Conservation (phyloP, 805 yeast species). For the Alloascoidea hylecoeti region DNA sequence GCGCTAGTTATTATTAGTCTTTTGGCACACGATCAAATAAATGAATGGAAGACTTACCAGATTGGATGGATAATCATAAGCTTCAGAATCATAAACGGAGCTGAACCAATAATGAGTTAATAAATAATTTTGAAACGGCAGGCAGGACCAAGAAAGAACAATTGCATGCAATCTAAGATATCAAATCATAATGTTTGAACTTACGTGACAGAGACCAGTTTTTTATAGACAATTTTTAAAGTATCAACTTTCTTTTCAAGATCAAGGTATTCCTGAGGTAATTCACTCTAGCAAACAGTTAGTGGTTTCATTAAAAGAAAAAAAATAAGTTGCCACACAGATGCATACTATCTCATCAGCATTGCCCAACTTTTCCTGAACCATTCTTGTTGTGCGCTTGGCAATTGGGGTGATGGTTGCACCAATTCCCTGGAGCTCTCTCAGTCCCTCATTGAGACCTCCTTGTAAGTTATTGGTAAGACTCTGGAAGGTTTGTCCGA, state of each 20-base stretch:
- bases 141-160: constrained; percentile 23
- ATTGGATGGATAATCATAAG: constrained; percentile 74
- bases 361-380: constrained; percentile 69
- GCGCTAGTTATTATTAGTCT: constrained; percentile 19
- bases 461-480: constrained; percentile 1
- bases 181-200: constrained; percentile 12
- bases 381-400: constrained; percentile 66
- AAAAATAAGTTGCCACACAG: background rate
- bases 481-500: background rate
- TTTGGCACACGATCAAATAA: background rate
- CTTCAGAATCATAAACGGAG: constrained; percentile 53
- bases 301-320: background rate
- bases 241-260: constrained; percentile 65
- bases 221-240: constrained; percentile 51
- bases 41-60: constrained; percentile 15
- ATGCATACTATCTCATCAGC: constrained; percentile 48
- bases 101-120: no score
- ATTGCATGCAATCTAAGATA: constrained; percentile 19
- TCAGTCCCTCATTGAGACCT: constrained; percentile 2
- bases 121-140: constrained; percentile 21
- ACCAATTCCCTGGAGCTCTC: constrained; percentile 15
- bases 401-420: constrained; percentile 55
- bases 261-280: constrained; percentile 70
- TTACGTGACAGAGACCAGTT: constrained; percentile 34
- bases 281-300: constrained; percentile 31